Evolutionary conservation across 345 rosid genomes (phyloP), one percentile per base, ranked within the genome.

Genomic region (Syzygium jambos): DNA sequence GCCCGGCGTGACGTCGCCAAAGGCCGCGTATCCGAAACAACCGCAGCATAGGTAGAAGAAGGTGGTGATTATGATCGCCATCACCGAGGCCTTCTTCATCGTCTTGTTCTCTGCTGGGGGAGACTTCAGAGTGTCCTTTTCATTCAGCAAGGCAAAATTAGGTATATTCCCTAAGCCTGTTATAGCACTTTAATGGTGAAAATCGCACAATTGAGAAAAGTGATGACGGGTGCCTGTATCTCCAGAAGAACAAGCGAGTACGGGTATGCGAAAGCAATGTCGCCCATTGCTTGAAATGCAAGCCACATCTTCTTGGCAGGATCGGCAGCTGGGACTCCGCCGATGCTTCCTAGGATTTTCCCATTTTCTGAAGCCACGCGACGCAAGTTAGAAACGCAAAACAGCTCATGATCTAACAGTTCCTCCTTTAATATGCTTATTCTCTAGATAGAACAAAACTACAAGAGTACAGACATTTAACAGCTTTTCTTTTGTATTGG

Each of bases 211-310:
- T 52, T 38, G 15, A 78, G 85, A 30, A 14, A 77, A 21, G 11
- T 59, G 52, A 21, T 52, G 82, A 85, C 46, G 59, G 34, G 54
- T 27, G 93, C 97, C 95, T 95, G 95, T 78, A 95, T 95, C 87
- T 95, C 96, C 17, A 95, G 90, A 56, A 94, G 91, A 87, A 95
- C 91, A 11, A 93, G 73, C 17, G 96, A 53, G 87, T 93, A 94
- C 4, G 96, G 96, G 89, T 94, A 95, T 4, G 94, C 93, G 61
- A 92, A 94, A 59, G 94, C 97, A 89, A 95, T 91, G 89, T 95
- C 94, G 3, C 93, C 94, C 13, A 95, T 92, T 5, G 96, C 96
- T 86, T 93, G 90, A 89, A 93, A 93, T n/a, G 78, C 87, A 84
- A 91, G 43, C 92, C 92, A 93, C 34, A 90, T 23, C 86, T 95